Evolutionary conservation across 176 grass and related monocot genomes (phyloP).

Genomic region (Aegilops sharonensis): DNA sequence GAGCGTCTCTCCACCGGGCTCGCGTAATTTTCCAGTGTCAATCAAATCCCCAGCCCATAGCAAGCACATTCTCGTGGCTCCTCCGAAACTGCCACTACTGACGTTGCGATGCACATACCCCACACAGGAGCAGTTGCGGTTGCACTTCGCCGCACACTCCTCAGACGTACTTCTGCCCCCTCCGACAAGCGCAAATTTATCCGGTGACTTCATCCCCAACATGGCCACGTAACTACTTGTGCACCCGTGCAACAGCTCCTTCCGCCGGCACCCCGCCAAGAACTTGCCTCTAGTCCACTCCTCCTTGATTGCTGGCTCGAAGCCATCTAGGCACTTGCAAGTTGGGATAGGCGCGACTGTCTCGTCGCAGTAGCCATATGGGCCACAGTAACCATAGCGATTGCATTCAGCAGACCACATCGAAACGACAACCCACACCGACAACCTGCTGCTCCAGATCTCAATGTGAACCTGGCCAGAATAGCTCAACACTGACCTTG

Average conservation of each 20-base stretch:
- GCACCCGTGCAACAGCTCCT: not conserved
- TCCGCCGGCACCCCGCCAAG: conserved; percentile 18
- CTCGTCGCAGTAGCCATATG: conserved; percentile 35
- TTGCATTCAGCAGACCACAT: not conserved
- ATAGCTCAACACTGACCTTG: not conserved
- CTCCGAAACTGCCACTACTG: not conserved
- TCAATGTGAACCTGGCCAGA: not conserved
- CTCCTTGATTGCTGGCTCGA: not conserved
- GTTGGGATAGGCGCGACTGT: not conserved
- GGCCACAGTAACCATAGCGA: conserved; percentile 27
- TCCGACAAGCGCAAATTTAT: not conserved
- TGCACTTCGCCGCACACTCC: conserved; percentile 30
- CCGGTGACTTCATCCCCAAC: not conserved
- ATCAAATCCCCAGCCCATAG: conserved; percentile 30
- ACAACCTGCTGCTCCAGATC: not conserved
- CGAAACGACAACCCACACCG: not conserved
- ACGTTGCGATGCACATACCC: conserved; percentile 29
- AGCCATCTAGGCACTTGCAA: conserved; percentile 46
- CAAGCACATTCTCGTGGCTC: conserved; percentile 26
- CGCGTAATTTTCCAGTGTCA: not conserved
- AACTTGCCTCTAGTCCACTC: conserved; percentile 25
- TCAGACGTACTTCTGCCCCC: conserved; percentile 16
- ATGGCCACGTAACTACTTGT: too few relatives aligned
- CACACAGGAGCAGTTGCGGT: conserved; percentile 47
- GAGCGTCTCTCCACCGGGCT: conserved; percentile 1